Percentiles rank a stretch among this genome's conserved stretches.
Evolutionary conservation across 164 flowering plant genomes (phyloP).

Genomic region (Kingdonia uniflora): DNA sequence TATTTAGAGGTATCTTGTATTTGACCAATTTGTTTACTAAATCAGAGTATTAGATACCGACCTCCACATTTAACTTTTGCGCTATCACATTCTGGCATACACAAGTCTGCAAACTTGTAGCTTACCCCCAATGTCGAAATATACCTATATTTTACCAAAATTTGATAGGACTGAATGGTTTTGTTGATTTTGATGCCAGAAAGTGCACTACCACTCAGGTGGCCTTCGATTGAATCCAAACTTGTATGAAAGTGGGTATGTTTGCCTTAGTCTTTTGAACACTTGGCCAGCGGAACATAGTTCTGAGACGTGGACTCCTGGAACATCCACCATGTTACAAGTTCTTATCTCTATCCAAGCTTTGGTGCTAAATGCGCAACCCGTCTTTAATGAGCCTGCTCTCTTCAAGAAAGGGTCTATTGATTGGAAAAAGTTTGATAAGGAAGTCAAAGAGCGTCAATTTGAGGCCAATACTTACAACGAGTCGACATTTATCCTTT

Average conservation of each 20-base stretch:
- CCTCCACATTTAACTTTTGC: no score
- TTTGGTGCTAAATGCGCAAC: conserved; percentile 67
- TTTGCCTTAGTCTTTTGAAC: conserved; percentile 83
- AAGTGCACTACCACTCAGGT: conserved; percentile 58
- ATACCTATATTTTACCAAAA: no score
- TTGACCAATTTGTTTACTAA: no score
- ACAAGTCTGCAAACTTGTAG: no score
- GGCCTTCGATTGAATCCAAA: conserved; percentile 80
- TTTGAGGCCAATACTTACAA: conserved; percentile 39
- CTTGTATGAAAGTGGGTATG: conserved; percentile 65
- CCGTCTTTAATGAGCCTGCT: conserved; percentile 81
- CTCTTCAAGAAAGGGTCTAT: conserved; percentile 21
- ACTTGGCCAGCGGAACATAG: conserved; percentile 59
- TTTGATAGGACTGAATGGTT: no score
- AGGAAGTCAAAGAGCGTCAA: conserved; percentile 25
- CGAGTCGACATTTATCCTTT: conserved; percentile 49
- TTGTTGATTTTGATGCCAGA: conserved; percentile 38
- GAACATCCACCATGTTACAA: conserved; percentile 64
- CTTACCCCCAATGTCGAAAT: no score
- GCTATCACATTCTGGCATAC: no score
- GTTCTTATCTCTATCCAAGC: conserved; percentile 88
- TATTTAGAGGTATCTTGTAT: no score
- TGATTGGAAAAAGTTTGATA: conserved; percentile 18
- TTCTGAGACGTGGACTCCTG: conserved; percentile 66
- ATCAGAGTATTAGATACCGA: no score